Percentiles rank a stretch among this genome's conserved stretches.
Conservation (phyloP, 305 asterid species). For the Coffea humblotiana region DNA sequence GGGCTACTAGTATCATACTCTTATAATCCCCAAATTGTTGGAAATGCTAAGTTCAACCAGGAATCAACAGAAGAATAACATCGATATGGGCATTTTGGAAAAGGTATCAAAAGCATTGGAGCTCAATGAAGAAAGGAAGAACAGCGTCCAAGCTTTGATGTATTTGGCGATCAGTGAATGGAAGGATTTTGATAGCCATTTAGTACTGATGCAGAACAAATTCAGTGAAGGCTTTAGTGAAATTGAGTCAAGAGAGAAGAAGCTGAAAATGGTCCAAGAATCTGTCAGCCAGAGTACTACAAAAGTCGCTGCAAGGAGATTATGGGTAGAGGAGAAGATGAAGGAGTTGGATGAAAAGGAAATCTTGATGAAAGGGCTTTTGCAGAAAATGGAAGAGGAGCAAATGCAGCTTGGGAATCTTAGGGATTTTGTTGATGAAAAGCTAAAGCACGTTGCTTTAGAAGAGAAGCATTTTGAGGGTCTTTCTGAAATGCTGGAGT, state of each 20-base stretch:
- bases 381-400: not conserved
- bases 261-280: too few relatives aligned
- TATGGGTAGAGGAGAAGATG: not conserved
- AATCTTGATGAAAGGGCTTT: not conserved
- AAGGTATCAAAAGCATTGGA: slow-evolving; percentile 17
- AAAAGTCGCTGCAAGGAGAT: not conserved
- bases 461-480: slow-evolving; percentile 2
- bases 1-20: too few relatives aligned
- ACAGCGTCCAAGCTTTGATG: too few relatives aligned
- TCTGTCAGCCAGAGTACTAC: too few relatives aligned
- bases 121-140: not conserved
- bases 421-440: not conserved
- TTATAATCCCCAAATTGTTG: too few relatives aligned
- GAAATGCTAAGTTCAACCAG: not conserved
- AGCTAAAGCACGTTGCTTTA: slow-evolving; percentile 5
- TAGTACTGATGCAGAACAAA: too few relatives aligned
- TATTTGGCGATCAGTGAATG: too few relatives aligned
- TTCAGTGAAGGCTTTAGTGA: too few relatives aligned
- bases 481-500: not conserved
- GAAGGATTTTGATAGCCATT: too few relatives aligned
- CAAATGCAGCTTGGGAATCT: not conserved
- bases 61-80: not conserved
- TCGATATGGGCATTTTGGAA: slow-evolving; percentile 20
- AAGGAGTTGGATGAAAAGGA: not conserved
- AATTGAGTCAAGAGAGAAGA: too few relatives aligned